Evolutionary conservation across 148 eudicot species (phyloP).

Genomic region (Fagopyrum esculentum): DNA sequence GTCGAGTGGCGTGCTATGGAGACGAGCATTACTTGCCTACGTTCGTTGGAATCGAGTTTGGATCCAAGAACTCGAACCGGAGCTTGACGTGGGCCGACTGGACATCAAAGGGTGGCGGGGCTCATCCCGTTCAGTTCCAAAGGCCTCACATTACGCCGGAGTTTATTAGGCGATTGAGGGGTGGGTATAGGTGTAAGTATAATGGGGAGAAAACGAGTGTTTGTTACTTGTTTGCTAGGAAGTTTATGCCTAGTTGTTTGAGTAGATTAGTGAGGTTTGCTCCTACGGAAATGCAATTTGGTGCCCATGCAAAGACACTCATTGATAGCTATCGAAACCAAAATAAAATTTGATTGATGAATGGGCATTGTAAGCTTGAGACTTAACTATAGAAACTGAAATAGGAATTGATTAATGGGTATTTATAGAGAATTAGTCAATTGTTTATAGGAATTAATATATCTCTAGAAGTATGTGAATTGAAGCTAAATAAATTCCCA

Average conservation of each 20-base stretch:
- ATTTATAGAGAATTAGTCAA: too few species aligned
- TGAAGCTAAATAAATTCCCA: not conserved
- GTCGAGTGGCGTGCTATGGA: conserved; percentile 36
- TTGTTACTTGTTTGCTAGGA: conserved; percentile 79
- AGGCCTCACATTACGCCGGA: not conserved
- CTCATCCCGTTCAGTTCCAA: conserved; percentile 20
- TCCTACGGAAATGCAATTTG: not conserved
- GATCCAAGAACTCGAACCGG: conserved; percentile 40
- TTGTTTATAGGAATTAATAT: not conserved
- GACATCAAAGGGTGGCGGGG: conserved; percentile 37
- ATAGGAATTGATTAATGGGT: not conserved
- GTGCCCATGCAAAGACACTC: not conserved
- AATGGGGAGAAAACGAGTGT: conserved; percentile 35
- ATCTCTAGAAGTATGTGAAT: not conserved
- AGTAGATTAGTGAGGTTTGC: conserved; percentile 1
- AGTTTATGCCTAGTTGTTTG: conserved; percentile 50
- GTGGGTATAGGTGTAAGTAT: conserved; percentile 36
- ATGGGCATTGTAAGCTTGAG: too few species aligned
- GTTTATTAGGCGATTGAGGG: conserved; percentile 34
- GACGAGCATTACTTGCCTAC: conserved; percentile 85
- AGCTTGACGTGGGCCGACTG: conserved; percentile 82
- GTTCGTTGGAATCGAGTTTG: conserved; percentile 33
- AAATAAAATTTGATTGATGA: not conserved
- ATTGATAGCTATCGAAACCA: not conserved
- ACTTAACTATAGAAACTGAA: not conserved